A percentile compares a stretch with the other conserved stretches of the same genome.
phyloP scores from a whole-genome alignment of 768 basidiomycete genomes.

The Trametes maxima region DNA sequence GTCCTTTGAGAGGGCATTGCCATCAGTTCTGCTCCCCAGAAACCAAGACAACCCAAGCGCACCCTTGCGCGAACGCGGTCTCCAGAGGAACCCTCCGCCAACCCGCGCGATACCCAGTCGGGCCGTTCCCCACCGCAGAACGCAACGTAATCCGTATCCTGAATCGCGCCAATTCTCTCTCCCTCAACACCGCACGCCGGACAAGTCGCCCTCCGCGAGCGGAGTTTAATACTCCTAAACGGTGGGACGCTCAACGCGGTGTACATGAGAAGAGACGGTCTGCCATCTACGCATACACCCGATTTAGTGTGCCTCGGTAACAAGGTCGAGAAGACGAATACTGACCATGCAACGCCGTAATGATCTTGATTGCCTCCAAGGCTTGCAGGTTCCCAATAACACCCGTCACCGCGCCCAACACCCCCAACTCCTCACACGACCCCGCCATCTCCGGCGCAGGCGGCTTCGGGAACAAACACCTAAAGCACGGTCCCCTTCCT shows the following conservation, averaged over 20 bases:
- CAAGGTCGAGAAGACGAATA: not conserved
- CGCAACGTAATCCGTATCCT: conserved; percentile 74
- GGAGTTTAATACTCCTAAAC: conserved; percentile 84
- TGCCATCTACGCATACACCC: conserved; percentile 46
- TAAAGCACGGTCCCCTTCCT: conserved; percentile 81
- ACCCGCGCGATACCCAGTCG: conserved; percentile 64
- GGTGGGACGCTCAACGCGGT: conserved; percentile 69
- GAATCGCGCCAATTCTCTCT: conserved; percentile 47
- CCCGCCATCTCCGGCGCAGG: conserved; percentile 65
- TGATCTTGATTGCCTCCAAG: conserved; percentile 80
- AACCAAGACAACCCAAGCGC: conserved; percentile 16
- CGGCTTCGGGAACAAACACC: conserved; percentile 88
- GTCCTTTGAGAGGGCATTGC: conserved; percentile 42
- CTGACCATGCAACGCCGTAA: conserved; percentile 67
- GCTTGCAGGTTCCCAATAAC: conserved; percentile 91
- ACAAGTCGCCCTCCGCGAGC: conserved; percentile 70
- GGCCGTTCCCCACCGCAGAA: conserved; percentile 80
- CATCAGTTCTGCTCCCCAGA: not conserved
- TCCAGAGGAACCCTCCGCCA: conserved; percentile 31
- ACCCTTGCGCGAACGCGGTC: conserved; percentile 36
- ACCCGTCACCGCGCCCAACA: conserved; percentile 88
- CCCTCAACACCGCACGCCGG: conserved; percentile 68
- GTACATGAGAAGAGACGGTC: conserved; percentile 70
- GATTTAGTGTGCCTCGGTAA: not conserved
- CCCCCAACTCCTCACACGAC: conserved; percentile 86